phyloP scores from a whole-genome alignment of 2,329 filamentous ascomycete genomes.

The Paecilomyces fulvus region DNA sequence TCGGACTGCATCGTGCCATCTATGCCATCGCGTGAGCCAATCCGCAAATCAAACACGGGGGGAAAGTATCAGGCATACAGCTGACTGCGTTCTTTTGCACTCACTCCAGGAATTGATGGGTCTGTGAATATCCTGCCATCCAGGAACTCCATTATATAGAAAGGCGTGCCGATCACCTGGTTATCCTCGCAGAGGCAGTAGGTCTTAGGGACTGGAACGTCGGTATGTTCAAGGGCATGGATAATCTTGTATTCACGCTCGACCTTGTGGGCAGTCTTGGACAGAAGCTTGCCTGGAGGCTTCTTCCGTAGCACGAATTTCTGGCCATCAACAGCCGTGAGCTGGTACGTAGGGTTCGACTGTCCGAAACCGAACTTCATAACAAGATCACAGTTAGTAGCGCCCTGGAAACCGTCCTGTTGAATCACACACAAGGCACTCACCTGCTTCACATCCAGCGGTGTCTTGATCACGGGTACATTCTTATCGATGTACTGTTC shows the following conservation, averaged over 20 bases:
- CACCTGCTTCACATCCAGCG: slow-evolving; percentile 85
- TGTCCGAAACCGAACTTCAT: slow-evolving; percentile 92
- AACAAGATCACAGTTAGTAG: background rate
- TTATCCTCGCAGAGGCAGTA: slow-evolving; percentile 81
- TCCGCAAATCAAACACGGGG: slow-evolving; percentile 2
- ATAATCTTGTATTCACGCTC: slow-evolving; percentile 93
- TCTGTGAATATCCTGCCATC: slow-evolving; percentile 92
- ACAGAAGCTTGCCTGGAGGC: slow-evolving; percentile 87
- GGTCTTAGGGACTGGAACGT: slow-evolving; percentile 77
- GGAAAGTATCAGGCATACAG: slow-evolving; percentile 45
- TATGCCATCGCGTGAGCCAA: slow-evolving; percentile 16
- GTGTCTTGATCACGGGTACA: slow-evolving; percentile 76
- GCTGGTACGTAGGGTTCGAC: slow-evolving; percentile 92
- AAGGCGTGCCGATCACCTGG: slow-evolving; percentile 73
- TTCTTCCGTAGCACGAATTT: slow-evolving; percentile 95
- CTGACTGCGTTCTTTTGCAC: slow-evolving; percentile 57
- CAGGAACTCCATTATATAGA: slow-evolving; percentile 96
- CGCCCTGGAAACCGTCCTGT: background rate
- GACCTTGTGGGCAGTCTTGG: slow-evolving; percentile 89
- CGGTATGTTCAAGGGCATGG: slow-evolving; percentile 66
- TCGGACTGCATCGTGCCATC: slow-evolving; percentile 74
- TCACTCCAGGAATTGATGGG: slow-evolving; percentile 66
- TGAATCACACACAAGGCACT: slow-evolving; percentile 10
- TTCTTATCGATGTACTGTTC: slow-evolving; percentile 68
- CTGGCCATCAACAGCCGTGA: slow-evolving; percentile 61